These are phyloP conservation scores for Lolium perenne DNA, from an alignment of 176 grass and related monocot genomes.

Conservation along the genomic window DNA sequence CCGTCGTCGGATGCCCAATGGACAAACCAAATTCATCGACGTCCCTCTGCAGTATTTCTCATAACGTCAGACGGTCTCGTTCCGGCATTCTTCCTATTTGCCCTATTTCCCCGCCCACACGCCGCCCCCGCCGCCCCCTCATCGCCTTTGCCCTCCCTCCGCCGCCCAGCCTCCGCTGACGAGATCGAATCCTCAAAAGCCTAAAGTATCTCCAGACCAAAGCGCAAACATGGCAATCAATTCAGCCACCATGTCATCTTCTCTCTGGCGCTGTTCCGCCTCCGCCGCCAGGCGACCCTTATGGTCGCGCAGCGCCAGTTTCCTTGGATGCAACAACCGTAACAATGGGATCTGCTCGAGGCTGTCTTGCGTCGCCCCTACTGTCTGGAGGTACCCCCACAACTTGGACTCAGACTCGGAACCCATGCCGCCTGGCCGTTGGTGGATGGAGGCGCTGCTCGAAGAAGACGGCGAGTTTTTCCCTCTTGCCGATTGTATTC, in stretches of 20 bases:
- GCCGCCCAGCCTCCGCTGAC: too few species aligned
- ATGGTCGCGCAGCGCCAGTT: background rate
- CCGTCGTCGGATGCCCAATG: too few species aligned
- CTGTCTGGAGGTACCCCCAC: background rate
- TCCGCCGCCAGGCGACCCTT: background rate
- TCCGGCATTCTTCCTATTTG: too few species aligned
- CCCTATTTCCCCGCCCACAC: background rate
- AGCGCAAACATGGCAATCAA: background rate
- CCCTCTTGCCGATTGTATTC: background rate
- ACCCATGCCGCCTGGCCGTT: background rate
- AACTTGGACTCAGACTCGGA: background rate
- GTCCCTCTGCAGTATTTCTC: too few species aligned
- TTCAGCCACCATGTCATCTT: background rate
- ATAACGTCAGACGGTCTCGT: too few species aligned
- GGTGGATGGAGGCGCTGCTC: background rate
- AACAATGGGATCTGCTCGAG: background rate
- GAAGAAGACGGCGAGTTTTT: background rate
- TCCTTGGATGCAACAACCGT: background rate
- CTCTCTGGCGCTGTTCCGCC: background rate
- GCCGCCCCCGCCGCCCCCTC: too few species aligned
- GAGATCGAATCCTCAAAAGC: too few species aligned
- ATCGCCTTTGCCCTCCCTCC: too few species aligned
- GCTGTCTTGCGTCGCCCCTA: background rate
- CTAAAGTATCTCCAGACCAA: too few species aligned
- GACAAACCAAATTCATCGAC: too few species aligned